Base-by-base conservation (phyloP, 108 stramenopile species). In the Schizochytrium sp. region DNA sequence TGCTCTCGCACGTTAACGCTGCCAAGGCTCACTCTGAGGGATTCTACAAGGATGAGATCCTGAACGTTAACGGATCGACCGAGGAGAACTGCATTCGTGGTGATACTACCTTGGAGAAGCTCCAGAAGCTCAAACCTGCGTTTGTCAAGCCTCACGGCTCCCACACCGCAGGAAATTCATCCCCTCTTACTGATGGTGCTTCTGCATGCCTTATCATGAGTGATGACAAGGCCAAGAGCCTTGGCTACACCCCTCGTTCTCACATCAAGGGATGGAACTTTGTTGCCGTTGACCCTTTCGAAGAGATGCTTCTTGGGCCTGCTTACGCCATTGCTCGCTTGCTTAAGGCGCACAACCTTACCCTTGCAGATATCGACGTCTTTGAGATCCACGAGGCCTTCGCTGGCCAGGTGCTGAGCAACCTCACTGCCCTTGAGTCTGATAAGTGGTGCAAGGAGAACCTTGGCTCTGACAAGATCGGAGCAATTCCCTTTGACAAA, bases 381-480 rank as follows among this genome's bases (percentile, higher is more conserved):
- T 97, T 97, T 88, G 99, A 99, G 94, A 97, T 99, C 76, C 99
- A 99, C 90, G 99, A 99, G 93, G 99, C 99, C 56, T 99, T 99
- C 93, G 99, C 99, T 45, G 99, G 99, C 50, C 97, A 99, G 94
- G 96, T 99, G 83, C 94, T 99, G 28, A 94, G 96, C 83, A 99
- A 99, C 89, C 93, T 99, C 50, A 92, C 91, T 2, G 99, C 99
- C 60, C 97, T 99, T 97, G 91, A 95, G 87, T 96, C 96, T 3
- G 96, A 97, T 89, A 92, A 92, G 87, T 99, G 98, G 90, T 56
- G 87, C 88, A 73, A 58, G 64, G 88, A 90, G 2, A 87, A 92
- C 53, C 45, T 89, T 40, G 47, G 57, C 19, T 87, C 87, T 73
- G 88, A 88, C 88, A 95, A 93, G 89, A 95, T 99, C 53, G 98